Evolutionary conservation across 2,329 filamentous ascomycete species (phyloP).

Genomic region (Pseudogymnoascus pannorum): DNA sequence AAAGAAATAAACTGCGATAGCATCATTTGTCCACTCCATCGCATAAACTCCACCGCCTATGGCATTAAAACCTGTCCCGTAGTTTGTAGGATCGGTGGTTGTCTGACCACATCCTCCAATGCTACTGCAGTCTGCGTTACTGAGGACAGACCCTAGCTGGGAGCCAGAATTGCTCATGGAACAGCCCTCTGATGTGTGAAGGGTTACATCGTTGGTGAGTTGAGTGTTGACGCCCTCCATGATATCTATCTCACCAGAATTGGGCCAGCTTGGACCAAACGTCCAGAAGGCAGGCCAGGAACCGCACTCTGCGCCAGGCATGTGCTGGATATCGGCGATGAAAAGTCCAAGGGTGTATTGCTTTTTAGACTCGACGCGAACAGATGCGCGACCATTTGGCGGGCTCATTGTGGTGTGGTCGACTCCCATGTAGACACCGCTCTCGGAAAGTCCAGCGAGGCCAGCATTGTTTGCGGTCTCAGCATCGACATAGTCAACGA

Average conservation of each 20-base stretch:
- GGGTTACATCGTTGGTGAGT: constrained; percentile 51
- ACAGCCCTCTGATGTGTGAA: constrained; percentile 61
- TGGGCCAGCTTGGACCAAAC: constrained; percentile 61
- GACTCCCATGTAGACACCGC: constrained; percentile 60
- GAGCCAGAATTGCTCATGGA: constrained; percentile 43
- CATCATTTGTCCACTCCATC: constrained; percentile 65
- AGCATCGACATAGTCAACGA: constrained; percentile 60
- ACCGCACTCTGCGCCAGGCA: constrained; percentile 50
- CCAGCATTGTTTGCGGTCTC: constrained; percentile 48
- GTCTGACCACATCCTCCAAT: constrained; percentile 53
- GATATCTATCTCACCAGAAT: constrained; percentile 68
- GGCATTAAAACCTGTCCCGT: constrained; percentile 64
- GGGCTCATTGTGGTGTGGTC: constrained; percentile 53
- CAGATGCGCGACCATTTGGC: constrained; percentile 56
- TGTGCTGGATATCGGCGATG: constrained; percentile 51
- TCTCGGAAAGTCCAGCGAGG: constrained; percentile 36
- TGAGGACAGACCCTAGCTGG: constrained; percentile 39
- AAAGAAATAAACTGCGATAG: constrained; percentile 80
- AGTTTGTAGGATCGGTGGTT: constrained; percentile 45
- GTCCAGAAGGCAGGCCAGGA: constrained; percentile 52
- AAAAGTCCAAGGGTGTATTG: constrained; percentile 49
- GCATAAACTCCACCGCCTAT: constrained; percentile 64
- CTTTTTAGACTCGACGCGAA: constrained; percentile 54
- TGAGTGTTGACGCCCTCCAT: constrained; percentile 68
- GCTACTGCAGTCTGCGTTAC: constrained; percentile 48